Percentiles rank a stretch among this genome's conserved stretches.
Conservation (phyloP, 2,329 filamentous ascomycete species). For the Colletotrichum horii region DNA sequence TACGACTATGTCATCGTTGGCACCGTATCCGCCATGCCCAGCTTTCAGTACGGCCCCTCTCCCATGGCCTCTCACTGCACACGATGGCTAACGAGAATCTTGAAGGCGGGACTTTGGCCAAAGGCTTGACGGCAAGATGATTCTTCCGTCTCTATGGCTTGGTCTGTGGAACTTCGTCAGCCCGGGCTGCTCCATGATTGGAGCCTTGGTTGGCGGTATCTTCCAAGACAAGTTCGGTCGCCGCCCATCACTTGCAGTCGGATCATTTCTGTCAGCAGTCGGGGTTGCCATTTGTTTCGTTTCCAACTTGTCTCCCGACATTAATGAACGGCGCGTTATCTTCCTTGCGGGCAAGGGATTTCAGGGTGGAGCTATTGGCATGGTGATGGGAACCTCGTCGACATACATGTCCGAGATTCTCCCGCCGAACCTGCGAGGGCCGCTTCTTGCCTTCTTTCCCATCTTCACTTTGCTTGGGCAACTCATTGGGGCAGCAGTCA, state of each 20-base stretch:
- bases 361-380: constrained; percentile 49
- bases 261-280: constrained; percentile 39
- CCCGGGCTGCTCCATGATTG: constrained; percentile 42
- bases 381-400: constrained; percentile 45
- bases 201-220: constrained; percentile 39
- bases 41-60: constrained; percentile 27
- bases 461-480: constrained; percentile 54
- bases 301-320: constrained; percentile 24
- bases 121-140: constrained; percentile 32
- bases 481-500: constrained; percentile 47
- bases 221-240: constrained; percentile 46
- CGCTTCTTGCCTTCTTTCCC: constrained; percentile 53
- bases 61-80: too few species aligned
- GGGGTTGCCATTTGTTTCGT: constrained; percentile 37
- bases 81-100: background rate
- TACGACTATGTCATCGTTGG: constrained; percentile 35
- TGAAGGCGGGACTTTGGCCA: constrained; percentile 37
- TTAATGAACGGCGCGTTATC: constrained; percentile 34
- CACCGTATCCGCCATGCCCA: constrained; percentile 34
- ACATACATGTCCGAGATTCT: constrained; percentile 58
- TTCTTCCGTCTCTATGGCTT: constrained; percentile 48
- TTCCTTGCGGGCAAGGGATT: constrained; percentile 52
- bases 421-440: constrained; percentile 48
- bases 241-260: constrained; percentile 36
- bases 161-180: constrained; percentile 47